Conservation (phyloP, 1,139 yeast genomes). For the Scheffersomyces insectosa region DNA sequence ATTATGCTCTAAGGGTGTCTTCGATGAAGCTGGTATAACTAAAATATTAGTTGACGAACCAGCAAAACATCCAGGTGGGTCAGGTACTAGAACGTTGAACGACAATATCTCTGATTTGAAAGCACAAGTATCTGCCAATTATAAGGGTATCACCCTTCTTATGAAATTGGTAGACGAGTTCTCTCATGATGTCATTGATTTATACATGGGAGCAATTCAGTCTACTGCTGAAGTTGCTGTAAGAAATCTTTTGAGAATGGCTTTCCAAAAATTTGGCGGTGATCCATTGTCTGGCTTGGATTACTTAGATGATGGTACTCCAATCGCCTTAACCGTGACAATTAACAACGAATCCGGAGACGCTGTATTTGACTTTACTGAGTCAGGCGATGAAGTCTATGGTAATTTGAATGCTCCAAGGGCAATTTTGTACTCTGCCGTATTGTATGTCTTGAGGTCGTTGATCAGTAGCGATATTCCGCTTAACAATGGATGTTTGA, state of each 20-base stretch:
- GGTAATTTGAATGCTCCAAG: constrained; percentile 50
- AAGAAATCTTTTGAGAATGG: constrained; percentile 37
- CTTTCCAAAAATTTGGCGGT: constrained; percentile 38
- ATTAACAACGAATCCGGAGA: constrained; percentile 37
- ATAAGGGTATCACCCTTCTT: constrained; percentile 40
- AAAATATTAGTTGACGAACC: constrained; percentile 41
- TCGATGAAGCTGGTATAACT: constrained; percentile 44
- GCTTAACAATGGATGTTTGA: constrained; percentile 79
- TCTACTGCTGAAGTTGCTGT: constrained; percentile 45
- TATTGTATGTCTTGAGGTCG: constrained; percentile 73
- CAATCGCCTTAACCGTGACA: constrained; percentile 35
- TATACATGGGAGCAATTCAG: constrained; percentile 47
- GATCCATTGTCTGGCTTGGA: constrained; percentile 35
- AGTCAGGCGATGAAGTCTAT: constrained; percentile 44
- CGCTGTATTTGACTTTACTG: constrained; percentile 43
- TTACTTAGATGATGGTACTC: constrained; percentile 47
- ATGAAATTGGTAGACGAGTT: constrained; percentile 33
- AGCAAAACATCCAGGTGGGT: constrained; percentile 47
- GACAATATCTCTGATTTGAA: constrained; percentile 46
- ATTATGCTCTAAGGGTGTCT: constrained; percentile 35
- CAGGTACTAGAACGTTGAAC: constrained; percentile 42
- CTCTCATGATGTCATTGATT: constrained; percentile 33
- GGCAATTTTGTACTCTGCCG: constrained; percentile 81
- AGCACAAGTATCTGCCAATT: constrained; percentile 47
- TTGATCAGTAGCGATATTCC: constrained; percentile 79